Conservation (phyloP, 306 rosid genomes). For the Fragaria nilgerrensis region DNA sequence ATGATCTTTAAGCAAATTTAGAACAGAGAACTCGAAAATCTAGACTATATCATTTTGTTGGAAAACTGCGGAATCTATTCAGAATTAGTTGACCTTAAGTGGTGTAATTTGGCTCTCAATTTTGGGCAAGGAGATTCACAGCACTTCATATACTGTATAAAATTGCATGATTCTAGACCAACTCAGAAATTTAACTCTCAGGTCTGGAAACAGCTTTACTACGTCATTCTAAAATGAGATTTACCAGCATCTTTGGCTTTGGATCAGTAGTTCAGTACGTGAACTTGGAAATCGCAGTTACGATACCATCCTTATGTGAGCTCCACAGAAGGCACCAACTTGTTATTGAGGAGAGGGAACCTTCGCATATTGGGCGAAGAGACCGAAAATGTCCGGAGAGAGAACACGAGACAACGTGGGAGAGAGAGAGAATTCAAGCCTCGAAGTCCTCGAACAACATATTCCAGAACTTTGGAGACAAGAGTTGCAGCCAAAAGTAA, state of each 20-base stretch:
- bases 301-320: neutral
- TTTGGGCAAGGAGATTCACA: neutral
- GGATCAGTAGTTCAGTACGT: neutral
- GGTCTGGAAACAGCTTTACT: neutral
- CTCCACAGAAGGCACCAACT: neutral
- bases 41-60: no score
- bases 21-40: no score
- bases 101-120: no score
- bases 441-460: neutral
- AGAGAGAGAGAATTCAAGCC: neutral
- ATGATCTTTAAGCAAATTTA: no score
- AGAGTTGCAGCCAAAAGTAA: neutral
- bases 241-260: neutral
- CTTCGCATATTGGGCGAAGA: neutral
- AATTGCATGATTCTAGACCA: neutral
- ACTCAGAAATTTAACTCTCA: neutral
- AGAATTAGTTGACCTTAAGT: no score
- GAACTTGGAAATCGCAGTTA: neutral
- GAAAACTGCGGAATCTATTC: no score
- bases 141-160: neutral
- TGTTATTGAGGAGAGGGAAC: neutral
- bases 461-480: neutral
- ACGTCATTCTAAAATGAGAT: neutral
- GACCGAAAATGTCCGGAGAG: no score
- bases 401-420: neutral